Conservation (phyloP, 2,329 filamentous ascomycete genomes). For the Magnaporthiopsis incrustans region DNA sequence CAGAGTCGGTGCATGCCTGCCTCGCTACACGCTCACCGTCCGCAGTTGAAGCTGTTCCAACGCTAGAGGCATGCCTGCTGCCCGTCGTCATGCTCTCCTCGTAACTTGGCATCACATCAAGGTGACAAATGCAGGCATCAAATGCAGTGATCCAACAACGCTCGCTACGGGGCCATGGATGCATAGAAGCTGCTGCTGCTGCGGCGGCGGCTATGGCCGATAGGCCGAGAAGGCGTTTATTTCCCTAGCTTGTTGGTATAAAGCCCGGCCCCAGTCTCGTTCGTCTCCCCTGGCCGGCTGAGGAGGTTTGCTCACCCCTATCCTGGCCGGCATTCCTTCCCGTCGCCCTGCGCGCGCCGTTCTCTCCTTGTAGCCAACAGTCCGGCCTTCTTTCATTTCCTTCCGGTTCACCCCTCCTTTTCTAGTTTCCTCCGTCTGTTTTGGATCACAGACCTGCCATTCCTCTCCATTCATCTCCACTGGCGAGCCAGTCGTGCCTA, state of each 20-base stretch:
- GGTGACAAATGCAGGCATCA: background rate
- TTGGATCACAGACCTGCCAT: background rate
- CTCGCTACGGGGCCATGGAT: background rate
- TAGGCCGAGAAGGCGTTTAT: background rate
- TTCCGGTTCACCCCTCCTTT: no score
- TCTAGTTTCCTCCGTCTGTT: background rate
- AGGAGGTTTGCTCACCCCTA: background rate
- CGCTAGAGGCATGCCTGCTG: background rate
- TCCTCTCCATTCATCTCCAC: background rate
- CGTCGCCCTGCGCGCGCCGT: background rate
- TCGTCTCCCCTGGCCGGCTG: background rate
- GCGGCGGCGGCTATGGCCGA: no score
- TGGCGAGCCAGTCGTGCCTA: background rate
- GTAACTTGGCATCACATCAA: background rate
- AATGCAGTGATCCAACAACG: background rate
- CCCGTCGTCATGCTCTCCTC: background rate
- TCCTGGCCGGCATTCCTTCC: background rate
- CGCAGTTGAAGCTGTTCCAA: background rate
- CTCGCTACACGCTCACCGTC: background rate
- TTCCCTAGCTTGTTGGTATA: no score
- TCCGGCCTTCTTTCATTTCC: background rate
- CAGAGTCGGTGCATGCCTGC: background rate
- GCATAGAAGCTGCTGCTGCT: background rate
- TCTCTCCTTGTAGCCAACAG: background rate
- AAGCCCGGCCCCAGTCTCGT: no score